These are phyloP conservation scores for Skeletonema costatum DNA, from an alignment of 108 stramenopile genomes.

Conservation along the genomic window DNA sequence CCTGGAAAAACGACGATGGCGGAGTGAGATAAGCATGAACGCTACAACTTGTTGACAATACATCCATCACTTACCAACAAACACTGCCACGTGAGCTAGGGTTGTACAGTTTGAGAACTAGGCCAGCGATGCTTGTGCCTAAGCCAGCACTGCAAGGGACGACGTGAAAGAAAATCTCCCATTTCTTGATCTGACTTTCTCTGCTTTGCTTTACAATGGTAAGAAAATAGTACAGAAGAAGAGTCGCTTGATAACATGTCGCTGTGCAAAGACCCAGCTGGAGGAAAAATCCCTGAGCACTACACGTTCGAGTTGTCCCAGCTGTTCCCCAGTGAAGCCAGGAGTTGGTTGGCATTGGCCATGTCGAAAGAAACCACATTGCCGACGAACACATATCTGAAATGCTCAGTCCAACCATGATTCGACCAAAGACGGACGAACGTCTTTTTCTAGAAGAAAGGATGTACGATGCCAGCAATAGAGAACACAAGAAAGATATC, in stretches of 20 bases:
- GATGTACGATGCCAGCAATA: not conserved
- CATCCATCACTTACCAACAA: not conserved
- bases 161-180: constrained; percentile 48
- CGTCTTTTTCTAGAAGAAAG: not conserved
- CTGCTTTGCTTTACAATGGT: constrained; percentile 36
- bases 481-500: not conserved
- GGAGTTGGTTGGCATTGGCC: constrained; percentile 49
- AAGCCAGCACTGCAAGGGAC: constrained; percentile 32
- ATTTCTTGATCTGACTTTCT: constrained; percentile 21
- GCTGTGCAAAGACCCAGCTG: constrained; percentile 39
- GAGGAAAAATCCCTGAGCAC: constrained; percentile 62
- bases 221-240: constrained; percentile 59
- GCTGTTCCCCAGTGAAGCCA: constrained; percentile 31
- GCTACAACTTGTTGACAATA: not conserved
- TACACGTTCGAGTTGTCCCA: constrained; percentile 53
- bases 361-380: constrained; percentile 38
- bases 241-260: constrained; percentile 50
- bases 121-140: constrained; percentile 27
- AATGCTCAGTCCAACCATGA: constrained; percentile 24
- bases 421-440: constrained; percentile 4
- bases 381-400: constrained; percentile 17
- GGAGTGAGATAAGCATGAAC: not conserved
- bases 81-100: not conserved
- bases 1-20: constrained; percentile 30
- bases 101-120: constrained; percentile 49